Evolutionary conservation across 192 early-diverging fungal species (phyloP).

Genomic region (Allomyces macrogynus): DNA sequence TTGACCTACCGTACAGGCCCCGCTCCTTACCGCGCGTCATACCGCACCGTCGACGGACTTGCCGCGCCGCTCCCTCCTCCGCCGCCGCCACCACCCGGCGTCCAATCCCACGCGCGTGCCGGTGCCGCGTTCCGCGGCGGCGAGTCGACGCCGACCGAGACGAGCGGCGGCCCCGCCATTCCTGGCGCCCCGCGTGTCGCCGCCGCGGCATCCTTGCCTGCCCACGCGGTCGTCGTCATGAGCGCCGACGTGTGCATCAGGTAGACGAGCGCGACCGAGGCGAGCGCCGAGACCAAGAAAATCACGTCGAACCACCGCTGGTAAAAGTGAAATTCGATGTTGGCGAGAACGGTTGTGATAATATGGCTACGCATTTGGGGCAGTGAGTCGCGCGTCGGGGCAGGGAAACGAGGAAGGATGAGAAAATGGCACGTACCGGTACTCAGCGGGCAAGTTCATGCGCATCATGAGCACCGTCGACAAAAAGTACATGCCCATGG

Average conservation of each 20-base stretch:
- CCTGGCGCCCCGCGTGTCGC: too few relatives aligned
- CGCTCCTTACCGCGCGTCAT: too few relatives aligned
- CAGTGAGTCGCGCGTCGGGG: background rate
- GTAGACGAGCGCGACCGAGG: constrained; percentile 50
- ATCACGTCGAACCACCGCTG: constrained; percentile 87
- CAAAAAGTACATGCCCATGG: constrained; percentile 85
- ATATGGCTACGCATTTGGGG: constrained; percentile 19
- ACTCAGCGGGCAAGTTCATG: constrained; percentile 61
- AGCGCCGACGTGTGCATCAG: constrained; percentile 21
- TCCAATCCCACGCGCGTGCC: too few relatives aligned
- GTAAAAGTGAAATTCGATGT: constrained; percentile 77
- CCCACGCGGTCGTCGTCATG: too few relatives aligned
- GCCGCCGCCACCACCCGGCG: too few relatives aligned
- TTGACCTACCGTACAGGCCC: too few relatives aligned
- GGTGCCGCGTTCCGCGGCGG: too few relatives aligned
- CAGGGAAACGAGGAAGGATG: background rate
- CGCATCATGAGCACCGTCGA: constrained; percentile 84
- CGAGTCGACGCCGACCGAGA: too few relatives aligned
- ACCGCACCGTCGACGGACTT: too few relatives aligned
- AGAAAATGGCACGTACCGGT: constrained; percentile 22
- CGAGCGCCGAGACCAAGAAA: constrained; percentile 60
- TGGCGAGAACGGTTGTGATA: constrained; percentile 55
- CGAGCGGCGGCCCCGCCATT: too few relatives aligned
- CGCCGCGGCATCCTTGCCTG: too few relatives aligned
- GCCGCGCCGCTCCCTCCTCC: too few relatives aligned